Conservation (phyloP, 2,329 filamentous ascomycete genomes). For the Teratosphaeria viscida region DNA sequence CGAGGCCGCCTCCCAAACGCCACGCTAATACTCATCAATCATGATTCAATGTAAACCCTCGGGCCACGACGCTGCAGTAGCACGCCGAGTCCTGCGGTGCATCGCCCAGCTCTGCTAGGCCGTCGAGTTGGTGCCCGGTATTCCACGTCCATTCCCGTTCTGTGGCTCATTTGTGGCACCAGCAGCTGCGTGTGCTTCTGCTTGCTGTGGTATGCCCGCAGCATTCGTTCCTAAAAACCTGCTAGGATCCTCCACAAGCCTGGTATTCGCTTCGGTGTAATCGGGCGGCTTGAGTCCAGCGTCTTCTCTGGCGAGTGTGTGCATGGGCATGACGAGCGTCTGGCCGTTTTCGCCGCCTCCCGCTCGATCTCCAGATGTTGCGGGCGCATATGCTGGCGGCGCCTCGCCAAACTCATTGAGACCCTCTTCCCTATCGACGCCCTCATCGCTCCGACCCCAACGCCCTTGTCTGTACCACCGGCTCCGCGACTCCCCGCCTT, state of each 20-base stretch:
- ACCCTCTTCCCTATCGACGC: slow-evolving; percentile 40
- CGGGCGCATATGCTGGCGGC: slow-evolving; percentile 49
- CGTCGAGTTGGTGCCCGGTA: neutral
- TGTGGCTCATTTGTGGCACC: neutral
- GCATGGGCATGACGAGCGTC: slow-evolving; percentile 27
- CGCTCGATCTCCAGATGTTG: slow-evolving; percentile 10
- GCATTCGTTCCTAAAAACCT: neutral
- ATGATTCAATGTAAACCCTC: neutral
- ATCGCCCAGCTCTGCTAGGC: neutral
- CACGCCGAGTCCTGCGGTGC: neutral
- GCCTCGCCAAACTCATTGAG: slow-evolving; percentile 55
- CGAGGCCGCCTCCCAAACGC: neutral
- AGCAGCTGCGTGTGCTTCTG: neutral
- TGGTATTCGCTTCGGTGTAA: slow-evolving; percentile 23
- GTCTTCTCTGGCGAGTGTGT: slow-evolving; percentile 28
- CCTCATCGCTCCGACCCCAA: slow-evolving; percentile 6
- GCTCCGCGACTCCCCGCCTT: neutral
- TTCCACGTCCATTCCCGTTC: neutral
- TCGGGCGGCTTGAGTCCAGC: slow-evolving; percentile 31
- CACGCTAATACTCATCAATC: neutral
- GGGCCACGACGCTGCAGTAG: neutral
- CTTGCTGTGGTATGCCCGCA: neutral
- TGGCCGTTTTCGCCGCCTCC: slow-evolving; percentile 12
- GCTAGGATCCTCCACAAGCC: neutral
- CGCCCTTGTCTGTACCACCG: slow-evolving; percentile 1